Evolutionary conservation across 306 rosid species (phyloP).

Genomic region (Quercus glauca): DNA sequence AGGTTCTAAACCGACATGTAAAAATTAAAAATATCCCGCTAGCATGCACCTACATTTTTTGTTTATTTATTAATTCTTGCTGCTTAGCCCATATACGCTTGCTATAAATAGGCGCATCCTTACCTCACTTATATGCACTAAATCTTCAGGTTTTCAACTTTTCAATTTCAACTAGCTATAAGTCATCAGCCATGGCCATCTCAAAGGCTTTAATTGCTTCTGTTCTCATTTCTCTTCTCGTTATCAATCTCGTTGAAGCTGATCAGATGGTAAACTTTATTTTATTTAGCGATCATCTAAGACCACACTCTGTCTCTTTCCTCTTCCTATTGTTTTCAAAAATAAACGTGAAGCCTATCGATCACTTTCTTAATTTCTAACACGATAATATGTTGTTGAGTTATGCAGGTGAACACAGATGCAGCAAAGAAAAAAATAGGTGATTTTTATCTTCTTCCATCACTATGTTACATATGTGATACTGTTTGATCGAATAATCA

Average conservation of each 20-base stretch:
- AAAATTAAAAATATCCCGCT: neutral
- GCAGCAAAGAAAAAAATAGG: neutral
- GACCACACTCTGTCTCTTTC: neutral
- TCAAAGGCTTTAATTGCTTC: neutral
- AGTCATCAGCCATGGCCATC: neutral
- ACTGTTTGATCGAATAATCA: neutral
- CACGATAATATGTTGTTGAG: neutral
- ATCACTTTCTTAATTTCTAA: neutral
- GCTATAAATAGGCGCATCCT: conserved; percentile 50
- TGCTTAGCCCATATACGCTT: neutral
- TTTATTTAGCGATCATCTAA: neutral
- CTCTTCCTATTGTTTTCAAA: neutral
- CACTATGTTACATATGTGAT: neutral
- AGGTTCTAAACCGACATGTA: no score
- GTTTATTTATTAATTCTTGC: neutral
- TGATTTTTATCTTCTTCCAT: neutral
- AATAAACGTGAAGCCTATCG: neutral
- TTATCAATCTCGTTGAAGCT: conserved; percentile 26
- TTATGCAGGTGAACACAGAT: neutral
- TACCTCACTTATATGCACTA: conserved; percentile 19
- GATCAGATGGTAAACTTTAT: conserved; percentile 18
- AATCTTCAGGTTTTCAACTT: conserved; percentile 2
- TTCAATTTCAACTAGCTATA: neutral
- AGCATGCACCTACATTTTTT: neutral
- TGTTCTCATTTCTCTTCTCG: conserved; percentile 31